Conservation (phyloP, 2,329 filamentous ascomycete species). For the Grosmannia huntii region DNA sequence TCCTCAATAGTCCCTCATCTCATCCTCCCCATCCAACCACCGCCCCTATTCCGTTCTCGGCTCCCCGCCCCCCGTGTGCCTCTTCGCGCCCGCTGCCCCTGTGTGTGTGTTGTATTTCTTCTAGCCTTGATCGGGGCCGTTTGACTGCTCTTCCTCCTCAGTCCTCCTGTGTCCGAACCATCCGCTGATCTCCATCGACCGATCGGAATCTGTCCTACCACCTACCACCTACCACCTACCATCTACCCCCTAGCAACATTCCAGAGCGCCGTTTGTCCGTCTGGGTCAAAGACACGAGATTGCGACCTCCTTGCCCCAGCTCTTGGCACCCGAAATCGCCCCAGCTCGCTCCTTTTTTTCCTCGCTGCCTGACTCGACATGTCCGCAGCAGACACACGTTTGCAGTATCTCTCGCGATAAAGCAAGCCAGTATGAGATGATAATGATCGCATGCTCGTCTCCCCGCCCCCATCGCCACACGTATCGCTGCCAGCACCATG, state of each 20-base stretch:
- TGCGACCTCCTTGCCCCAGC: background rate
- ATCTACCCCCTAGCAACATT: background rate
- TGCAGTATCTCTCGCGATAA: background rate
- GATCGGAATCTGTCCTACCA: background rate
- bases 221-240: too few species aligned
- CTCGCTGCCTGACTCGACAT: background rate
- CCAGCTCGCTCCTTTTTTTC: background rate
- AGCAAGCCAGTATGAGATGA: background rate
- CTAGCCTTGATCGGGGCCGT: background rate
- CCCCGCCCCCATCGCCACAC: background rate
- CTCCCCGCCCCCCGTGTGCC: background rate
- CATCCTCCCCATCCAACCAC: background rate
- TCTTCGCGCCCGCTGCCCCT: background rate
- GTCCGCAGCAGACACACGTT: background rate
- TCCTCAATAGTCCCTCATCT: background rate
- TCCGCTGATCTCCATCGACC: background rate
- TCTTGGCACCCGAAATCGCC: background rate
- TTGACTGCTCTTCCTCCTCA: background rate
- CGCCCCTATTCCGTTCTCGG: background rate
- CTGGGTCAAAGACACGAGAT: too few species aligned
- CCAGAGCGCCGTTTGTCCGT: background rate
- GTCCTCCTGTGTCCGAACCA: background rate
- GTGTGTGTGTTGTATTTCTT: background rate
- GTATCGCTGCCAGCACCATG: conserved; percentile 27
- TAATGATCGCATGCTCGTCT: background rate